Evolutionary conservation across 495 filamentous ascomycete genomes (phyloP), one percentile per base, ranked within the genome.

Genomic region (Penicillium malachiteum): DNA sequence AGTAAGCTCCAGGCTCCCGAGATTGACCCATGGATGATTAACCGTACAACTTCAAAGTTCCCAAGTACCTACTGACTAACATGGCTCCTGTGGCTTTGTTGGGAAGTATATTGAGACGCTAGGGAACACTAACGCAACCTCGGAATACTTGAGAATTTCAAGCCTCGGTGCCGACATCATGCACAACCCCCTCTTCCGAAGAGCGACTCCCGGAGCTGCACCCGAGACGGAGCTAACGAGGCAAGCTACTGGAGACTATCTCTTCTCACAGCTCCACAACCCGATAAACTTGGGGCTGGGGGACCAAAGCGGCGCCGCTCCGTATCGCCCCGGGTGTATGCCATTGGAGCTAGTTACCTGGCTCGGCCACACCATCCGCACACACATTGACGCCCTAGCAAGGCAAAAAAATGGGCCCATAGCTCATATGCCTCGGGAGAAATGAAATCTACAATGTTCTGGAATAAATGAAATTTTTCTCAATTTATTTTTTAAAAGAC

Each of bases 401-500:
- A 37, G 34, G 34, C 34, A 13, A 50, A 42, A 38, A 32, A 47
- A 56, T 56, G 57, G 48, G 49, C 55, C 52, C 57, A 49, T 46
- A 26, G 43, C 44, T 31, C 48, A 43, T 52, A 34, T 32, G 37
- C 34, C 8, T 37, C 34, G 9, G 9, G 2, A 37, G 9, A 2
- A 37, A 5, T 10, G 12, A 37, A 9, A 37, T 37, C 12, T 13
- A 13, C n/a, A 33, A 17, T 45, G 42, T 46, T 46, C 43, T 46
- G 17, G 35, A 51, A 51, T 32, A 14, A 37, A 50, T 18, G 18
- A 14, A 51, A 31, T 0, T 35, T 35, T 9, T 34, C 33, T 14
- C 34, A 14, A 8, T 48, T 34, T 37, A 3, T 13, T 37, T 37
- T 37, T 13, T 16, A 6, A 38, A 39, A 50, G 10, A 41, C 40